Evolutionary conservation across 1,139 yeast species (phyloP), one percentile per base, ranked within the genome.

Genomic region (Sugiyamaella pinicola): DNA sequence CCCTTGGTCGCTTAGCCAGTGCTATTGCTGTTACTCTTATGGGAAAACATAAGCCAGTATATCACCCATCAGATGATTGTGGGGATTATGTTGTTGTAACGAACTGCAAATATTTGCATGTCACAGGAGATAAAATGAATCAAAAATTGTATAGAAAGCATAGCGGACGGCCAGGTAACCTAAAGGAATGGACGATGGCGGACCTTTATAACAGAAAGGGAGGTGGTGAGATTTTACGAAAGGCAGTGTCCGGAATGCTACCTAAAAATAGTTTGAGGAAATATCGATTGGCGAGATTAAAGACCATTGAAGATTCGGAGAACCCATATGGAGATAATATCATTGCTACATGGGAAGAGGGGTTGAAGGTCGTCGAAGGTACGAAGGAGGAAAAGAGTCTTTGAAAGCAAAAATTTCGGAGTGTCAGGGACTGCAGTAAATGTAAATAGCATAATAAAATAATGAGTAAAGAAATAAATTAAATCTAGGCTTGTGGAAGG

Each of bases 71-170:
- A 64, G 77, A 84, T 68, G 99, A 93, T 73, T 84, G 85, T 61
- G 99, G 99, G 10, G 99, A 93, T 71, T 93, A 91, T 65, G 97
- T 93, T 15, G 98, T 93, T 15, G 97, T 93, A 1, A 87, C 98
- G 10, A 93, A 93, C 74, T 90, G 97, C 66, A 81, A 88, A 56
- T 82, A 83, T 61, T 70, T 95, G 63, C 84, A 83, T 64, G 78
- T 86, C 15, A 84, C 96, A 0, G 98, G 98, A 58, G 84, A 83
- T 61, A 93, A 93, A 69, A 70, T 91, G 69, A 74, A 83, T 55
- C 85, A 91, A 55, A 91, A 88, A 71, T 77, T 83, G n/a, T 93
- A 93, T 74, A 85, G 96, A 86, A 80, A 88, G 52, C 99, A 95
- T 70, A 85, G 93, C 34, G 81, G 87, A 2, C 83, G 88, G 65